phyloP scores from a whole-genome alignment of 768 basidiomycete genomes.

The Dendrothele bispora region DNA sequence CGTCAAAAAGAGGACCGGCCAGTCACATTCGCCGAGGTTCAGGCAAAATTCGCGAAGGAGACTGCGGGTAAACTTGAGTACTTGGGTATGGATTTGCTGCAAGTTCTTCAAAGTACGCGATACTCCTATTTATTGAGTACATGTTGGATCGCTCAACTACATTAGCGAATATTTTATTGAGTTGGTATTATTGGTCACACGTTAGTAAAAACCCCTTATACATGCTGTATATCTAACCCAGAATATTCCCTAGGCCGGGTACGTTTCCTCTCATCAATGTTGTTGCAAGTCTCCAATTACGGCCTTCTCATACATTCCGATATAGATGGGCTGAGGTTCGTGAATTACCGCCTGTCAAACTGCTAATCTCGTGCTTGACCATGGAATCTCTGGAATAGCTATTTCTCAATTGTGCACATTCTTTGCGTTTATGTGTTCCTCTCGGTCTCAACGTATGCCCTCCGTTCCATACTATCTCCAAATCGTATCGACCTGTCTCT shows the following conservation, averaged over 20 bases:
- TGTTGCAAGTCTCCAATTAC: too few relatives aligned
- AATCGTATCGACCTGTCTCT: conserved; percentile 53
- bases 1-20: conserved; percentile 44
- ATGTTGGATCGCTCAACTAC: not conserved
- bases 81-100: conserved; percentile 54
- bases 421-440: conserved; percentile 60
- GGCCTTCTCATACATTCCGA: too few relatives aligned
- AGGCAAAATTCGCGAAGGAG: conserved; percentile 55
- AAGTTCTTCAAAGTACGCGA: conserved; percentile 58
- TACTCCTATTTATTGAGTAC: not conserved
- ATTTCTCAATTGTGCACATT: conserved; percentile 56
- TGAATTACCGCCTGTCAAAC: not conserved
- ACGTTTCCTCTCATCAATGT: conserved; percentile 10
- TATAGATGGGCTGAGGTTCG: conserved; percentile 73
- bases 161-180: conserved; percentile 60
- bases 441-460: conserved; percentile 68
- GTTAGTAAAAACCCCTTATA: conserved; percentile 64
- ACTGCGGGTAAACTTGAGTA: conserved; percentile 47
- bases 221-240: too few relatives aligned
- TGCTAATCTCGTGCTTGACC: conserved; percentile 1
- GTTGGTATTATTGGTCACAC: conserved; percentile 76
- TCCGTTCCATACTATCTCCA: conserved; percentile 66
- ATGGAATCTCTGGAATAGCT: conserved; percentile 40
- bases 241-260: too few relatives aligned
- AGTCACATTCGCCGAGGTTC: conserved; percentile 66